Evolutionary conservation across 2,329 filamentous ascomycete species (phyloP), one percentile per base, ranked within the genome.

Genomic region (Verticillium nonalfalfae): DNA sequence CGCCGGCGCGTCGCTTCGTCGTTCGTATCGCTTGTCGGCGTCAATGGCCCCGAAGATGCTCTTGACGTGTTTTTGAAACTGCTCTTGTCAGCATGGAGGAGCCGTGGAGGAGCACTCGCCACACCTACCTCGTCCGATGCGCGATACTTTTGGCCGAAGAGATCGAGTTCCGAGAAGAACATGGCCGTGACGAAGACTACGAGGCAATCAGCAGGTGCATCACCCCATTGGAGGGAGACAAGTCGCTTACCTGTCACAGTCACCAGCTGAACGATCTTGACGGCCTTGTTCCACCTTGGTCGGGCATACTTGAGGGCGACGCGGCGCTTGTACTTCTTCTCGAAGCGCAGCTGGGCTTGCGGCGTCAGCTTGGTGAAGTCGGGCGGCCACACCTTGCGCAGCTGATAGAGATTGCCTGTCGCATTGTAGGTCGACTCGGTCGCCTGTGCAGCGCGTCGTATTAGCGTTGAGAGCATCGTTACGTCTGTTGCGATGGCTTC

Each of bases 351-450:
- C 74, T 93, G 88, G 70, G 93, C 86, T 73, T 90, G 89, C 56
- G 81, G 77, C 40, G 85, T 85, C 62, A 94, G 82, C 70, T 85
- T 83, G 64, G 81, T 77, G 74, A 94, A 90, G 74, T 93, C 87
- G 13, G 90, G 90, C 61, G 90, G 90, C 90, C 90, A 94, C 66
- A 85, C 78, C 71, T 89, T 90, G 75, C 90, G 88, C 57, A 86
- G 84, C 69, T 79, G 84, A 76, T 85, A 88, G 5, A 82, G 82
- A 70, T 85, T 87, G 63, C 74, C 80, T 65, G 81, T 77, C 64
- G 80, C 74, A 60, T 64, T 71, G 50, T 74, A 61, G 31, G 72
- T 69, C 4, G 60, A 61, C 26, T 62, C 56, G 14, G 65, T 64
- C 14, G 63, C 60, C 31, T 75, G 73, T 11, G 65, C 65, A 11